Base-by-base conservation (phyloP, 148 eudicot species). In the Selenicereus undatus region DNA sequence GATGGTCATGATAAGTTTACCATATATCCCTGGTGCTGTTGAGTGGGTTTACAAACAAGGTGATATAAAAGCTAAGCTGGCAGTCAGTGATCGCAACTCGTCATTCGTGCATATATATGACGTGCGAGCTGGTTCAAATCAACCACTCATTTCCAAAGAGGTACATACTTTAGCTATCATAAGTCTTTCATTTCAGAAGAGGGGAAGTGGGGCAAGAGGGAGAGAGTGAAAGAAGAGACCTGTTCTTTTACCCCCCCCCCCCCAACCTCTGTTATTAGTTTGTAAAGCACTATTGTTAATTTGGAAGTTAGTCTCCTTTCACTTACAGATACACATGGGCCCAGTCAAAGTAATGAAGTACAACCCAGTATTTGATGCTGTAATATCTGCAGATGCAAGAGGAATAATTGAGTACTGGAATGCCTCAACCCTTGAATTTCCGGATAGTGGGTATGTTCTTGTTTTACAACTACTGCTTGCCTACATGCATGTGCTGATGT, bases 11-110 rank as follows among this genome's bases (percentile, higher is more conserved):
- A 78, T 96, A 83, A 93, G 94, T 30, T 85, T 96, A 74, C 90
- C 91, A 56, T 93, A 82, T 88, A 74, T 90, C 52, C 89, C 99
- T 80, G 98, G 99, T 78, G 88, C 95, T 79, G 87, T 84, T 81
- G 97, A 96, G 82, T 96, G 99, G 99, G 97, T 96, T 79, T 93
- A 93, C 85, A 93, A 92, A 84, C 97, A 87, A 87, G 99, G 98
- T 71, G 94, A 89, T 82, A 90, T 92, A 62, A 93, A 89, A 87
- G 94, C 97, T n/a, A 96, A 90, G 86, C 88, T 96, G 82, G 99
- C 99, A 48, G 81, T 93, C 78, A 91, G 95, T 84, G 99, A 96
- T 78, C 94, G 93, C 21, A 83, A 90, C 81, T 96, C 99, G 77
- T 85, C 94, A 77, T 88, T 86, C 81, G 95, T 96, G 78, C 95